Evolutionary conservation across 2,329 filamentous ascomycete species (phyloP), one percentile per base, ranked within the genome.

Genomic region (Chrysoporthe austroafricana): DNA sequence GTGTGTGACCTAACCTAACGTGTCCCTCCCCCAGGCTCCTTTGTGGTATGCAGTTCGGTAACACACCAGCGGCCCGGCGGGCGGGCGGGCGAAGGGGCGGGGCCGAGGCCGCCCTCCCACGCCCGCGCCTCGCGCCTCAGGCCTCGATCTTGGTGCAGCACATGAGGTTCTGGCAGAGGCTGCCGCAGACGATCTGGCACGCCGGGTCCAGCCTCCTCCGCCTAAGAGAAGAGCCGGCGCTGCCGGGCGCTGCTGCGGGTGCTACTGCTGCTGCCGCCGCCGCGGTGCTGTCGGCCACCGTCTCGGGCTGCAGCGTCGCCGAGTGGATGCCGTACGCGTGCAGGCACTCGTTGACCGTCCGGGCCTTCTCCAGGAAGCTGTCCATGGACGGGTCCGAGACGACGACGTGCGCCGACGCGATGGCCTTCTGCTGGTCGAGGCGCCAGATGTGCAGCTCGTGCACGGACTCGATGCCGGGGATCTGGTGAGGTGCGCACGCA

Each of bases 381-480:
- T 80, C 76, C 34, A 91, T 77, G 9, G 84, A 83, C 63, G 84
- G 80, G 69, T 88, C 84, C 1, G 84, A 82, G 18, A 93, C 84
- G 0, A 90, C 83, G 1, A 94, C 79, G 73, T 93, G 91, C 1
- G 88, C 90, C 0, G 89, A 89, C 8, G 91, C 91, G 59, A 93
- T 83, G 4, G 86, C 82, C 73, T 91, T 92, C 63, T 83, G 83
- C 77, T 94, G 90, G 73, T 91, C 88, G 3, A 94, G 82, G 2
- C 88, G 84, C 91, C 91, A 94, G 70, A 93, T 86, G 72, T 92
- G 90, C 18, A 94, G 81, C 72, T 93, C 90, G 71, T 93, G 90
- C 16, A 93, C 84, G 0, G 88, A 88, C 26, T 86, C 76, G 21
- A 93, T 83, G 0, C 90, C 90, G 0, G 87, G 84, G 46, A 93